phyloP scores from a whole-genome alignment of 768 basidiomycete genomes.

The Amanita rubescens region DNA sequence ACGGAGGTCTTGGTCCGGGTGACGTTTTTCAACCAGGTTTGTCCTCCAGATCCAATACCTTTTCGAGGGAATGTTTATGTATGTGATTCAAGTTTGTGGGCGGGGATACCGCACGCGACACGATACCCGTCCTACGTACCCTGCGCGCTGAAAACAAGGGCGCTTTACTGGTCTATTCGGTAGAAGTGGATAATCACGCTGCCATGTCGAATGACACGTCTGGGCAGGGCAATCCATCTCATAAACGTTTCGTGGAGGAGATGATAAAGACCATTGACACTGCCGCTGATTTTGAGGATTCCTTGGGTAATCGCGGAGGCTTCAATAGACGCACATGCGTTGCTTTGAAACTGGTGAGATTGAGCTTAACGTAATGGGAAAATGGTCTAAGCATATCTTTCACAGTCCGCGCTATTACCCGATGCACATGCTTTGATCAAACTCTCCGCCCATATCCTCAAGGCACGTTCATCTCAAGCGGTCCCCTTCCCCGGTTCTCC shows the following conservation, averaged over 20 bases:
- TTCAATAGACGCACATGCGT: constrained; percentile 66
- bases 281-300: constrained; percentile 74
- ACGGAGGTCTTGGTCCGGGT: constrained; percentile 63
- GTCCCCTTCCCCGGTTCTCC: constrained; percentile 70
- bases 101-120: constrained; percentile 69
- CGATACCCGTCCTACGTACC: constrained; percentile 53
- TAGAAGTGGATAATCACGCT: constrained; percentile 68
- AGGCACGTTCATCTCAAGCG: constrained; percentile 26
- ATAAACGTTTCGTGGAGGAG: constrained; percentile 67
- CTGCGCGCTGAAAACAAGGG: constrained; percentile 69
- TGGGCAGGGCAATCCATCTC: constrained; percentile 23
- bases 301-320: constrained; percentile 16
- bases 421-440: constrained; percentile 52
- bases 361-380: background rate
- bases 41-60: constrained; percentile 10
- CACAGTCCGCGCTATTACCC: constrained; percentile 63
- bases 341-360: constrained; percentile 68
- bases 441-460: constrained; percentile 51
- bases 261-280: constrained; percentile 71
- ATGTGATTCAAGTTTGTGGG: constrained; percentile 65
- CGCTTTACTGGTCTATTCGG: constrained; percentile 73
- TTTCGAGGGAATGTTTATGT: background rate
- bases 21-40: constrained; percentile 83
- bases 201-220: constrained; percentile 19
- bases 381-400: background rate